These are phyloP conservation scores for Cyberlindnera xylosilytica DNA, from an alignment of 805 yeast genomes.

Conservation along the genomic window DNA sequence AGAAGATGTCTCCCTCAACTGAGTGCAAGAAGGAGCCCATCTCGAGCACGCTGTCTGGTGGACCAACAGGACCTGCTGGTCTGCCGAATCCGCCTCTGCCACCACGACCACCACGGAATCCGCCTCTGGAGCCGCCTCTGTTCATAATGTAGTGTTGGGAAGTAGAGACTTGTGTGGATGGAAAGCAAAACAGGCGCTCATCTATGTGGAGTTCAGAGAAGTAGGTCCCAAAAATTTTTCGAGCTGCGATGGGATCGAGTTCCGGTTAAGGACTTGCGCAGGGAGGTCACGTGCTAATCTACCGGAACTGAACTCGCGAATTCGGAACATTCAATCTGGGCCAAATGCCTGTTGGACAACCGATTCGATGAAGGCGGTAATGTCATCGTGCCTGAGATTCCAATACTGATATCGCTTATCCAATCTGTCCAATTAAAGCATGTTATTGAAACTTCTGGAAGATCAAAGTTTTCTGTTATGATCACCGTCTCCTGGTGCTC, in stretches of 20 bases:
- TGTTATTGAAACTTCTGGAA: too few species aligned
- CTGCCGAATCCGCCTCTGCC: slow-evolving; percentile 60
- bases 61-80: slow-evolving; percentile 79
- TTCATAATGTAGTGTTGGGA: slow-evolving; percentile 28
- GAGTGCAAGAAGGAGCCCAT: slow-evolving; percentile 92
- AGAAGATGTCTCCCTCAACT: slow-evolving; percentile 96
- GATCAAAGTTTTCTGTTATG: too few species aligned
- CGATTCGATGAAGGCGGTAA: too few species aligned
- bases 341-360: too few species aligned
- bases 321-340: too few species aligned
- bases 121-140: slow-evolving; percentile 48
- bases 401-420: too few species aligned
- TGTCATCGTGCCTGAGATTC: too few species aligned
- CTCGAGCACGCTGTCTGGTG: slow-evolving; percentile 92
- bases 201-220: slow-evolving; percentile 8
- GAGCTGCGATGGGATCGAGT: neutral
- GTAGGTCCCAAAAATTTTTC: slow-evolving; percentile 12
- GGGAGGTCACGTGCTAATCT: neutral
- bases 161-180: neutral
- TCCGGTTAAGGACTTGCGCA: neutral
- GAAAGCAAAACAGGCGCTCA: too few species aligned
- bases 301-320: too few species aligned
- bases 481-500: too few species aligned
- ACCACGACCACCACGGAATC: slow-evolving; percentile 58
- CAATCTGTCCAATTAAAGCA: too few species aligned